Percentiles rank a stretch among this genome's conserved stretches.
phyloP scores from a whole-genome alignment of 768 basidiomycete genomes.

The Nidula microcarpa region DNA sequence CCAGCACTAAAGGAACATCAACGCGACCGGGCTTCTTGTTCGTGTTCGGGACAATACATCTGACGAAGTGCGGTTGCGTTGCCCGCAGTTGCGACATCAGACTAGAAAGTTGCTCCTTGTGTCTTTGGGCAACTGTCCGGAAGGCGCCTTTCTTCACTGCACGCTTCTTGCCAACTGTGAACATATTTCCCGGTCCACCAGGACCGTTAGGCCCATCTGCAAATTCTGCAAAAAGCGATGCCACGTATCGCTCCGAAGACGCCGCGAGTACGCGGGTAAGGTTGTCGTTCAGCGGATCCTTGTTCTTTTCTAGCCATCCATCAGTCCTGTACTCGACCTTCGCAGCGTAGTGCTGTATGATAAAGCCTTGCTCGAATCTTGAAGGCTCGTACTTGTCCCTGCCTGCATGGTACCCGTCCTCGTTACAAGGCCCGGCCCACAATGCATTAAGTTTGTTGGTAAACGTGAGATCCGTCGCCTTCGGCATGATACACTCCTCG shows the following conservation, averaged over 20 bases:
- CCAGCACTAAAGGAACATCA: conserved; percentile 92
- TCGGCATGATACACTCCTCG: conserved; percentile 99
- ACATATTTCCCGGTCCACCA: conserved; percentile 31
- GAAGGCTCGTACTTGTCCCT: conserved; percentile 82
- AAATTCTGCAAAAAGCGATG: conserved; percentile 82
- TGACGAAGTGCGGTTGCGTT: conserved; percentile 97
- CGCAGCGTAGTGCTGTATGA: conserved; percentile 94
- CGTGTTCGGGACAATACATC: conserved; percentile 95
- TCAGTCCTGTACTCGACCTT: conserved; percentile 94
- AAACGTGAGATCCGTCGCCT: conserved; percentile 92
- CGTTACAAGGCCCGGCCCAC: conserved; percentile 58
- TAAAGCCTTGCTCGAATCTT: conserved; percentile 91
- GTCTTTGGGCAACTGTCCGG: conserved; percentile 91
- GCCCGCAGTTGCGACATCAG: conserved; percentile 89
- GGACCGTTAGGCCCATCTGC: conserved; percentile 38
- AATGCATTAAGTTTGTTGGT: conserved; percentile 84
- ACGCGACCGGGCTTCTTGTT: conserved; percentile 89
- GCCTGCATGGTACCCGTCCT: conserved; percentile 64
- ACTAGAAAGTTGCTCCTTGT: conserved; percentile 91
- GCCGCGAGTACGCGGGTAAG: conserved; percentile 83
- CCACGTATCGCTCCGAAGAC: conserved; percentile 80
- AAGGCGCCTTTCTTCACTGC: conserved; percentile 93
- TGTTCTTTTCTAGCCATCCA: conserved; percentile 99
- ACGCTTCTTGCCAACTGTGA: conserved; percentile 62
- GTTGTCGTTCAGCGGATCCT: conserved; percentile 97